Evolutionary conservation across 345 rosid species (phyloP).

Genomic region (Orychophragmus violaceus): DNA sequence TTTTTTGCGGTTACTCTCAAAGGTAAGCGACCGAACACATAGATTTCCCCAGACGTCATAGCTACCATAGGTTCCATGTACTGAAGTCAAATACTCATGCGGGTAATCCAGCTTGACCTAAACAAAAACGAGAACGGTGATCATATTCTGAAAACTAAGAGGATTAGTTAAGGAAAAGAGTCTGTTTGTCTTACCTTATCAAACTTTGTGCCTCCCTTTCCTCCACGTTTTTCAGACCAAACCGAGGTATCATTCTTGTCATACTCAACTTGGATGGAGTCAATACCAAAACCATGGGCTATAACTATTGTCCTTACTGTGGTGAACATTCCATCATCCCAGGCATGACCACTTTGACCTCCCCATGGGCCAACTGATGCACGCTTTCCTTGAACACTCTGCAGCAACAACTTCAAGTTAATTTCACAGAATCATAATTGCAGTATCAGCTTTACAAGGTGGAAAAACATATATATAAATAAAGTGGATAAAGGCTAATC

Average conservation of each 20-base stretch:
- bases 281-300: constrained; percentile 55
- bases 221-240: constrained; percentile 82
- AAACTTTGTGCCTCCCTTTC: constrained; percentile 50
- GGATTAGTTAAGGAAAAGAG: not conserved
- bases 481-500: not conserved
- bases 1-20: constrained; percentile 58
- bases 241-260: constrained; percentile 57
- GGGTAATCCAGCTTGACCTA: constrained; percentile 72
- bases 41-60: constrained; percentile 38
- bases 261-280: constrained; percentile 70
- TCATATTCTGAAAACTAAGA: not conserved
- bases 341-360: constrained; percentile 51
- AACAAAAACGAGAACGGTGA: constrained; percentile 6
- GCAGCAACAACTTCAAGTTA: constrained; percentile 22
- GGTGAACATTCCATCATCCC: constrained; percentile 78
- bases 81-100: constrained; percentile 59
- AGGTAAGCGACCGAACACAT: constrained; percentile 59
- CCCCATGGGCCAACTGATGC: constrained; percentile 82
- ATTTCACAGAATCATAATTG: not conserved
- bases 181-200: constrained; percentile 50
- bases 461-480: not conserved
- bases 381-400: constrained; percentile 51
- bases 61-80: constrained; percentile 62
- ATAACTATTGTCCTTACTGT: constrained; percentile 56
- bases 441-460: not conserved